phyloP scores from a whole-genome alignment of 1,284 basidiomycete species.

The Ganoderma multipileum region DNA sequence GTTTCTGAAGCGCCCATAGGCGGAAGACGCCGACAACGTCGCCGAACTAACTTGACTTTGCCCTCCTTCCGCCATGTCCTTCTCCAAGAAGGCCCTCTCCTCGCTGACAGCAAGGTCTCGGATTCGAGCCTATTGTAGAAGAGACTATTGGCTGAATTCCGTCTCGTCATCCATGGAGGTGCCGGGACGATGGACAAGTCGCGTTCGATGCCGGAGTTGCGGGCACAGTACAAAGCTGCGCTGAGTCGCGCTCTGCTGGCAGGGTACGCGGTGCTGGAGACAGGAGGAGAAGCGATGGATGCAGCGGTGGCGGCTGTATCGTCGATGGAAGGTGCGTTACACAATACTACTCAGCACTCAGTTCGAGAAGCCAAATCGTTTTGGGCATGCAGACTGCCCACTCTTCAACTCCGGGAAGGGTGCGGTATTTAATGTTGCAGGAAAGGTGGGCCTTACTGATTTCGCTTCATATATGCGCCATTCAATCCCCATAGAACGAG shows the following conservation, averaged over 20 bases:
- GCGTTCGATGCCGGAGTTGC: constrained; percentile 68
- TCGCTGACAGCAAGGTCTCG: background rate
- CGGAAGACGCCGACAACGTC: no score
- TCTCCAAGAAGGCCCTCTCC: constrained; percentile 14
- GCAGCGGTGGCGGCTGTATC: constrained; percentile 81
- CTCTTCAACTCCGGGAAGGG: constrained; percentile 83
- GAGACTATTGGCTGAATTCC: constrained; percentile 40
- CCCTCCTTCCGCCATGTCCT: constrained; percentile 9
- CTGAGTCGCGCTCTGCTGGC: constrained; percentile 62
- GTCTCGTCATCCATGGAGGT: constrained; percentile 82
- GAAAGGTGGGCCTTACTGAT: constrained; percentile 56
- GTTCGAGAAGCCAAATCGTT: background rate
- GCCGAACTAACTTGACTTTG: background rate
- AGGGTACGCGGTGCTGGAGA: constrained; percentile 67
- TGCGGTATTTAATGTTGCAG: constrained; percentile 80
- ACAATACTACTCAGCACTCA: background rate
- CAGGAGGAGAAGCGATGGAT: constrained; percentile 82
- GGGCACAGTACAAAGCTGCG: constrained; percentile 61
- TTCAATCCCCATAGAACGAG: constrained; percentile 61
- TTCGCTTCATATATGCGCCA: background rate
- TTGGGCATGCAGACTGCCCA: constrained; percentile 60
- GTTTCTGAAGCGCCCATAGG: no score
- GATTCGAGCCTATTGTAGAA: background rate
- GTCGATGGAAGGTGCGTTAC: constrained; percentile 69
- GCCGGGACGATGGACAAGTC: constrained; percentile 70